A percentile compares a stretch with the other conserved stretches of the same genome.
These are phyloP conservation scores for Populus tomentosa DNA, from an alignment of 441 rosid genomes.

Conservation along the genomic window DNA sequence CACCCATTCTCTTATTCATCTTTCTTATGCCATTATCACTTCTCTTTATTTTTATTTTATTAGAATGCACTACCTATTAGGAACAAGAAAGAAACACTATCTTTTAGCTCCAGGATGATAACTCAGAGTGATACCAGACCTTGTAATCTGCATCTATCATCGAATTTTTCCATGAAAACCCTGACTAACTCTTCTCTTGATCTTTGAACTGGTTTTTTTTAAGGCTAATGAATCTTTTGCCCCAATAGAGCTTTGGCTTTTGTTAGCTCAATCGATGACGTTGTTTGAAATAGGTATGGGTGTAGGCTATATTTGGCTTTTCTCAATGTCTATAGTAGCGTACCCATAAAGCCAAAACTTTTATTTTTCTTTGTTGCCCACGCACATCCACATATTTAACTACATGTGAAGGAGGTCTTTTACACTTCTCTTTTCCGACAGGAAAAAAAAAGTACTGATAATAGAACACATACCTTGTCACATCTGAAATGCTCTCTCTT, in stretches of 20 bases:
- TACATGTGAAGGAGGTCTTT: background rate
- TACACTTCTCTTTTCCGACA: background rate
- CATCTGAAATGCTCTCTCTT: background rate
- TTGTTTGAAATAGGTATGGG: background rate
- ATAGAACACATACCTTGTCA: background rate
- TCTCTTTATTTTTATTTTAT: background rate
- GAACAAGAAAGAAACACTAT: background rate
- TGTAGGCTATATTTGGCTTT: background rate
- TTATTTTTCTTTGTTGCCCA: background rate
- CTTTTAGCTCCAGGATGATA: background rate
- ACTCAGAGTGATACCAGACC: background rate
- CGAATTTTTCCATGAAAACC: background rate
- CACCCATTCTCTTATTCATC: conserved; percentile 8
- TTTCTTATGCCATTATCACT: background rate
- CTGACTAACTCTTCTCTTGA: background rate
- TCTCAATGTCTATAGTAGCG: background rate
- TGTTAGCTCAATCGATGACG: background rate
- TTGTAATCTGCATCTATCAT: background rate
- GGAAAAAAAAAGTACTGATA: background rate
- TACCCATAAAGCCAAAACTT: background rate
- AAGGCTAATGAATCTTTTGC: background rate
- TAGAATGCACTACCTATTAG: background rate
- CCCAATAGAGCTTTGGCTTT: background rate
- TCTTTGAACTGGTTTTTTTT: background rate
- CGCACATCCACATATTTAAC: background rate